Percentiles rank a stretch among this genome's conserved stretches.
phyloP scores from a whole-genome alignment of 1,284 basidiomycete species.

The Moesziomyces sp. region DNA sequence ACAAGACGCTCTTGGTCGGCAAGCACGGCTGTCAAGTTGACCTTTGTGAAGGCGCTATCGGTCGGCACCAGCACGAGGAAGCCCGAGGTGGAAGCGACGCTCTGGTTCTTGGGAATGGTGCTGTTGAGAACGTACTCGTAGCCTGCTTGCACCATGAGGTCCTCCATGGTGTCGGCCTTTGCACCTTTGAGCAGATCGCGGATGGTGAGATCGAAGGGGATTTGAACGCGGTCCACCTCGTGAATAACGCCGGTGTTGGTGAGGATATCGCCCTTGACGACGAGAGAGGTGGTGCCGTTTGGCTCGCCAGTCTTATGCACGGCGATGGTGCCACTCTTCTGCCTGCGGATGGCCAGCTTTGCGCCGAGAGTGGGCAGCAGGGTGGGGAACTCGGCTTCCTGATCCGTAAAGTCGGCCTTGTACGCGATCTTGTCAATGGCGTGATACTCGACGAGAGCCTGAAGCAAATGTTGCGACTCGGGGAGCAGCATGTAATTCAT shows the following conservation, averaged over 20 bases:
- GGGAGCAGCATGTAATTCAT: conserved; percentile 82
- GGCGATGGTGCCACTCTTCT: conserved; percentile 44
- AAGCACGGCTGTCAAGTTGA: conserved; percentile 84
- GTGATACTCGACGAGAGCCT: conserved; percentile 86
- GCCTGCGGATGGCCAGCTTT: conserved; percentile 32
- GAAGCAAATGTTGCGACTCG: conserved; percentile 77
- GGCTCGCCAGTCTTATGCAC: conserved; percentile 26
- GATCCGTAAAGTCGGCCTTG: conserved; percentile 72
- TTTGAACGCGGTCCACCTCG: conserved; percentile 82
- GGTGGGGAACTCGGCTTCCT: conserved; percentile 58
- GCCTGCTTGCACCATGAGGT: conserved; percentile 73
- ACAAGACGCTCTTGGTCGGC: conserved; percentile 71
- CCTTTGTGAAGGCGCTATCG: conserved; percentile 88
- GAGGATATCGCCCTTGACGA: conserved; percentile 73
- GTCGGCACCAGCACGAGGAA: conserved; percentile 80
- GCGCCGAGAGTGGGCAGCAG: conserved; percentile 46
- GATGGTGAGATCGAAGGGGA: conserved; percentile 86
- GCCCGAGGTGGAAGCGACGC: conserved; percentile 5
- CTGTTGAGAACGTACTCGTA: conserved; percentile 90
- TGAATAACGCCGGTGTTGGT: conserved; percentile 93
- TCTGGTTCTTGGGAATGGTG: conserved; percentile 67
- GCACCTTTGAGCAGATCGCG: conserved; percentile 85
- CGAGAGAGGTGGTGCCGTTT: conserved; percentile 22
- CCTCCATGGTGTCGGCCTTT: conserved; percentile 82
- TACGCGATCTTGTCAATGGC: conserved; percentile 83